These are phyloP conservation scores for Vigna reflexopilosa DNA, from an alignment of 306 rosid genomes.

Conservation along the genomic window DNA sequence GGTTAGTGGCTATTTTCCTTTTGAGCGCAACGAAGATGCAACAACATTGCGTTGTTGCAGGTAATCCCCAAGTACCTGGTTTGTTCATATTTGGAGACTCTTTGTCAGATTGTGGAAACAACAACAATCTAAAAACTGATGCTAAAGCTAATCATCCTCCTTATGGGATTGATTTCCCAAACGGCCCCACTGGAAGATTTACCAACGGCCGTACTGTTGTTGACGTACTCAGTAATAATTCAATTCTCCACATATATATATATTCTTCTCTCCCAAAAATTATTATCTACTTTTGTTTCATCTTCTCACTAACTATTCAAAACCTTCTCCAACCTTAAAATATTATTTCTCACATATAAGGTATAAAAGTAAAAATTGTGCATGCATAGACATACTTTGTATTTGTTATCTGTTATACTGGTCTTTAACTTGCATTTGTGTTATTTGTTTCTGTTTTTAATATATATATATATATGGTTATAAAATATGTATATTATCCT, in stretches of 20 bases:
- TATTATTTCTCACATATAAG: too few species aligned
- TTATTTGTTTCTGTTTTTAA: too few species aligned
- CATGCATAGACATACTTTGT: too few species aligned
- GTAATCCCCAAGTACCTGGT: slow-evolving; percentile 55
- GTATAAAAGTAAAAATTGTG: too few species aligned
- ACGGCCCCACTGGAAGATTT: slow-evolving; percentile 68
- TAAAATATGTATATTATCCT: too few species aligned
- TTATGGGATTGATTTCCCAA: slow-evolving; percentile 65
- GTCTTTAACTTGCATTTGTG: too few species aligned
- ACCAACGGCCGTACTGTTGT: slow-evolving; percentile 58
- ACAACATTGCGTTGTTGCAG: slow-evolving; percentile 30
- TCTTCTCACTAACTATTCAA: too few species aligned
- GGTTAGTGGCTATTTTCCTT: slow-evolving; percentile 32
- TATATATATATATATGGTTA: too few species aligned
- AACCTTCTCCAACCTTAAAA: too few species aligned
- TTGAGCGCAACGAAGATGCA: slow-evolving; percentile 10
- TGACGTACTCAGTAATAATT: slow-evolving; percentile 45
- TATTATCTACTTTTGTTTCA: too few species aligned
- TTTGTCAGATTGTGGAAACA: slow-evolving; percentile 67
- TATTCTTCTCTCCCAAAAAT: neutral
- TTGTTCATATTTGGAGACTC: slow-evolving; percentile 80
- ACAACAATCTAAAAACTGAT: slow-evolving; percentile 42
- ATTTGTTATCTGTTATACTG: too few species aligned
- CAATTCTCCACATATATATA: neutral
- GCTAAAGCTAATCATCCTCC: slow-evolving; percentile 58